These are phyloP conservation scores for Jackrogersella multiformis DNA, from an alignment of 495 filamentous ascomycete species.

Conservation along the genomic window DNA sequence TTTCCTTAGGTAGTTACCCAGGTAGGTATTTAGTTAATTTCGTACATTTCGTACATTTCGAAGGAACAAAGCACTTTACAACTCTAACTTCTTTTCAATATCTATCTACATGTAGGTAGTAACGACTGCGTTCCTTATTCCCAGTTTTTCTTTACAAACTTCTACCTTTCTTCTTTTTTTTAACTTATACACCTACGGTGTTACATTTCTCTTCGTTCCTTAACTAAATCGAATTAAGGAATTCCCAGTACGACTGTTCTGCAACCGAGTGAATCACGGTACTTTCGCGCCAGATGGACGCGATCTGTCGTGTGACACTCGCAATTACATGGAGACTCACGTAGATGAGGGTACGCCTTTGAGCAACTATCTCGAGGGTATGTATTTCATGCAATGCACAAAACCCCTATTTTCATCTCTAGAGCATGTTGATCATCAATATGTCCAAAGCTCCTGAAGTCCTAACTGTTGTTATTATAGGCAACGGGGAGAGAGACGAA, in stretches of 20 bases:
- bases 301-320: slow-evolving; percentile 46
- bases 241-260: slow-evolving; percentile 12
- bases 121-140: slow-evolving; percentile 13
- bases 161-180: slow-evolving; percentile 11
- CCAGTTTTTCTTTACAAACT: not conserved
- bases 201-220: slow-evolving; percentile 16
- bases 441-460: slow-evolving; percentile 56
- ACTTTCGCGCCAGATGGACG: slow-evolving; percentile 47
- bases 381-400: slow-evolving; percentile 35
- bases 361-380: slow-evolving; percentile 94
- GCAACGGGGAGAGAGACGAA: slow-evolving; percentile 52
- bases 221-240: slow-evolving; percentile 12
- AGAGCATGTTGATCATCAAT: slow-evolving; percentile 45
- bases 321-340: slow-evolving; percentile 82
- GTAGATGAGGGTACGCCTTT: slow-evolving; percentile 91
- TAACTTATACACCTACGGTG: too few species aligned
- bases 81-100: slow-evolving; percentile 13
- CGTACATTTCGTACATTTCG: slow-evolving; percentile 23
- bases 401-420: not conserved
- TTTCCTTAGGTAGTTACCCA: too few species aligned
- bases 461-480: slow-evolving; percentile 40
- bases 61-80: slow-evolving; percentile 39
- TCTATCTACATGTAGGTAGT: slow-evolving; percentile 19
- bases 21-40: slow-evolving; percentile 12
- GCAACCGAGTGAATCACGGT: slow-evolving; percentile 25